Conservation (phyloP, 768 basidiomycete genomes). For the Myochromella boudieri region DNA sequence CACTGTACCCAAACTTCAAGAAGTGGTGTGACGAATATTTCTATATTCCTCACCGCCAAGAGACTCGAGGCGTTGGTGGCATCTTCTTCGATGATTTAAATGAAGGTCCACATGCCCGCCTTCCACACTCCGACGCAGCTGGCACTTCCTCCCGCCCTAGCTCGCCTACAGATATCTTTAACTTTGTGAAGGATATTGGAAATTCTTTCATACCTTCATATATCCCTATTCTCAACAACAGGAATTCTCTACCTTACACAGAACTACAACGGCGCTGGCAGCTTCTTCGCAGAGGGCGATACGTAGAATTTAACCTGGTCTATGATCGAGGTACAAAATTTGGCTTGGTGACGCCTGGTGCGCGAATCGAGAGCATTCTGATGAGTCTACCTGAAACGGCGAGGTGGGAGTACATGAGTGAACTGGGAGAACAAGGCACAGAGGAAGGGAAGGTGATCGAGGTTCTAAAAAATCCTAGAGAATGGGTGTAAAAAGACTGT, state of each 20-base stretch:
- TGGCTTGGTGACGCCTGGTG: conserved; percentile 80
- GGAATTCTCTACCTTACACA: conserved; percentile 54
- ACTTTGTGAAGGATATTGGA: conserved; percentile 69
- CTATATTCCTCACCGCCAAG: conserved; percentile 82
- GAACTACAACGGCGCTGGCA: conserved; percentile 88
- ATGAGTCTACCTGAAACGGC: conserved; percentile 89
- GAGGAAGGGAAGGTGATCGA: conserved; percentile 66
- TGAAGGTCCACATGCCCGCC: conserved; percentile 61
- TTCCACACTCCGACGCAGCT: conserved; percentile 31
- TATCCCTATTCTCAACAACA: conserved; percentile 74
- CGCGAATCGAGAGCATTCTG: conserved; percentile 85
- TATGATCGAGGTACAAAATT: conserved; percentile 89
- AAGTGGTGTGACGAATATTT: conserved; percentile 99
- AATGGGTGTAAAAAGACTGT: too few relatives aligned
- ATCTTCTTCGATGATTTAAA: conserved; percentile 96
- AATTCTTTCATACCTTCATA: conserved; percentile 89
- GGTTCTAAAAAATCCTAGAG: conserved; percentile 59
- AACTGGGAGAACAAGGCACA: conserved; percentile 64
- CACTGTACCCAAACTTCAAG: conserved; percentile 80
- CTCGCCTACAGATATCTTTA: conserved; percentile 71
- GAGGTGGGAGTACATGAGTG: conserved; percentile 87
- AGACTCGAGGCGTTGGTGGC: conserved; percentile 89
- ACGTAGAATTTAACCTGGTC: conserved; percentile 93
- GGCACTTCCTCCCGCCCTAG: conserved; percentile 39
- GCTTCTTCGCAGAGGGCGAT: conserved; percentile 84